phyloP scores from a whole-genome alignment of 139 green algal species.

The Chlorella sp. region DNA sequence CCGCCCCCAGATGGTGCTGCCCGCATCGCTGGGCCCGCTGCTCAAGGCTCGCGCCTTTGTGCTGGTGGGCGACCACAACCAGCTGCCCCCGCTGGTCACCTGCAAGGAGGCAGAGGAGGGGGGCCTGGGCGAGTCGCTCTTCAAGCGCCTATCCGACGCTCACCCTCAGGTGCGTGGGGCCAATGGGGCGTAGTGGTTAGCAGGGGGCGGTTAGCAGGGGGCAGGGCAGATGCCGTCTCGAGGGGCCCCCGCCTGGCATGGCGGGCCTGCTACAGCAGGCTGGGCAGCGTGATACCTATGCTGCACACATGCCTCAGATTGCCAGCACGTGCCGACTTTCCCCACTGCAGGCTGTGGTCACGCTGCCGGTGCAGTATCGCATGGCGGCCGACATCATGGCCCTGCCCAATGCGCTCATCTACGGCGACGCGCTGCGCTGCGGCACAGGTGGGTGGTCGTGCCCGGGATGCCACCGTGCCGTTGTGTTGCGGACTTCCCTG shows the following conservation, averaged over 20 bases:
- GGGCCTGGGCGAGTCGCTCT: conserved; percentile 84
- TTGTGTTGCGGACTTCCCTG: too few species aligned
- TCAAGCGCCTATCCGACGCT: conserved; percentile 81
- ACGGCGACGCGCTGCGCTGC: conserved; percentile 78
- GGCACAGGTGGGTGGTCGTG: conserved; percentile 51
- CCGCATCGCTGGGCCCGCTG: conserved; percentile 68
- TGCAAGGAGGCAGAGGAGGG: conserved; percentile 62
- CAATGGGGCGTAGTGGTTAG: neutral
- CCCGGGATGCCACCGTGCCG: too few species aligned
- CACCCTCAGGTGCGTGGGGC: conserved; percentile 73
- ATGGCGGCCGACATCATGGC: conserved; percentile 91
- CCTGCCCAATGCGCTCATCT: conserved; percentile 91
- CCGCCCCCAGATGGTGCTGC: conserved; percentile 43
- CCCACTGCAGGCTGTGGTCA: conserved; percentile 60
- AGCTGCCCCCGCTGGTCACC: conserved; percentile 81
- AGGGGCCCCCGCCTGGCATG: too few species aligned
- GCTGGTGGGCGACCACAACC: conserved; percentile 91
- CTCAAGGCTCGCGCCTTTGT: conserved; percentile 58
- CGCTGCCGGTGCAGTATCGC: conserved; percentile 89
- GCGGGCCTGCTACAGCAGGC: neutral
- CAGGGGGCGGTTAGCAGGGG: neutral
- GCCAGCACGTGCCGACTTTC: neutral
- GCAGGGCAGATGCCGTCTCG: too few species aligned
- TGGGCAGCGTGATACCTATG: neutral
- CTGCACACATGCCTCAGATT: neutral